Evolutionary conservation across 2,329 filamentous ascomycete genomes (phyloP), one percentile per base, ranked within the genome.

Genomic region (Colletotrichum higginsianum): DNA sequence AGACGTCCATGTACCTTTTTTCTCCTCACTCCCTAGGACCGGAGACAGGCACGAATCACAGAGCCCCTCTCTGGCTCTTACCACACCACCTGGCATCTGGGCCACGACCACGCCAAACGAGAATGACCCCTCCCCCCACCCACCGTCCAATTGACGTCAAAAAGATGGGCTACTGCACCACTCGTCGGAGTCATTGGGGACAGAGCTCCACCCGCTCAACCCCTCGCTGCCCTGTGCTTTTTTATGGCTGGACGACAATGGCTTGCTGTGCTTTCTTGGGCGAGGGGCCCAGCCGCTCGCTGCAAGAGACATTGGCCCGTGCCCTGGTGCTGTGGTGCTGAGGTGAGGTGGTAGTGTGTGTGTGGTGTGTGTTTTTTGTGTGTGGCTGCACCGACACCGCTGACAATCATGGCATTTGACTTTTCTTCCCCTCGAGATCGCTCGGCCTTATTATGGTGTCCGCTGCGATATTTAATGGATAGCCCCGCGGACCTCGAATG

Each of bases 101-200:
- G 44, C 38, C 55, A n/a, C 57, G 15, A 60, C 64, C 44, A 62
- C 57, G 64, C 62, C 64, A 67, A 71, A 71, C 68, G 64, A 44
- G 57, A 67, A 63, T 49, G 49, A 72, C 65, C 69, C 69, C 69
- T 69, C 66, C 69, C 68, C 69, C 69, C 65, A 63, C 63, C 23
- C 40, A 35, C 58, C 58, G 47, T 63, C 53, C 53, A 71, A 72
- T 72, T 72, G 69, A 72, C 69, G 69, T 72, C 69, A 72, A 72
- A 69, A 61, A 61, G 52, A 61, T 52, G 16, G 57, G 69, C 30
- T 50, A 26, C 52, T 42, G 69, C 46, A 63, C 68, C 65, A 63
- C 67, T 35, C 30, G 12, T 44, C 46, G 18, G 53, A 56, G 35
- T 40, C n/a, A 42, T 57, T 57, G n/a, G 55, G 49, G 13, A 30